Evolutionary conservation across 2,329 filamentous ascomycete species (phyloP).

Genomic region (Verticillium longisporum): DNA sequence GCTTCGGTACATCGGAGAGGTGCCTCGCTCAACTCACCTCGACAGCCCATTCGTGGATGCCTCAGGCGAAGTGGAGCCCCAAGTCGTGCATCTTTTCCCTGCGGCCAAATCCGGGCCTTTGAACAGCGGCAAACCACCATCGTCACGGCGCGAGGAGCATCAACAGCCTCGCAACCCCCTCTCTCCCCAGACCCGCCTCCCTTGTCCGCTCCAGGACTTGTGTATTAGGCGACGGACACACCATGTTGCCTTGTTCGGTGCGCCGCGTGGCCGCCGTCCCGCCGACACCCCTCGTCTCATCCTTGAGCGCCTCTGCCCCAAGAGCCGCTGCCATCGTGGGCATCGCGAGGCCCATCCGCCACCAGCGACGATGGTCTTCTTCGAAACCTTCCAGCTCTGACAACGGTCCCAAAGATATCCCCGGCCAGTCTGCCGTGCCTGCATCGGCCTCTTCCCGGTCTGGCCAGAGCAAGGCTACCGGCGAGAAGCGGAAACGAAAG

Average conservation of each 20-base stretch:
- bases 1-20: neutral
- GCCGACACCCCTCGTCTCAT: slow-evolving; percentile 35
- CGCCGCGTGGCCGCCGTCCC: slow-evolving; percentile 44
- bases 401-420: slow-evolving; percentile 44
- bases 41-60: slow-evolving; percentile 3
- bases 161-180: slow-evolving; percentile 1
- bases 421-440: slow-evolving; percentile 39
- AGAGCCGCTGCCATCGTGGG: slow-evolving; percentile 26
- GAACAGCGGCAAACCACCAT: slow-evolving; percentile 19
- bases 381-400: slow-evolving; percentile 58
- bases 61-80: slow-evolving; percentile 8
- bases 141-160: slow-evolving; percentile 18
- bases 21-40: neutral
- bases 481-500: slow-evolving; percentile 54
- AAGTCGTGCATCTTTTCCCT: slow-evolving; percentile 24
- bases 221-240: slow-evolving; percentile 18
- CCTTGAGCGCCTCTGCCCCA: slow-evolving; percentile 32
- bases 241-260: slow-evolving; percentile 50
- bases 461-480: slow-evolving; percentile 32
- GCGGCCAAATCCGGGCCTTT: slow-evolving; percentile 28
- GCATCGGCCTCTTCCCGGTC: slow-evolving; percentile 35
- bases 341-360: slow-evolving; percentile 18
- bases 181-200: neutral
- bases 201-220: slow-evolving; percentile 4
- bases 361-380: slow-evolving; percentile 52